These are phyloP conservation scores for Aspergillus ochraceoroseus DNA, from an alignment of 2,329 filamentous ascomycete species.

Conservation along the genomic window DNA sequence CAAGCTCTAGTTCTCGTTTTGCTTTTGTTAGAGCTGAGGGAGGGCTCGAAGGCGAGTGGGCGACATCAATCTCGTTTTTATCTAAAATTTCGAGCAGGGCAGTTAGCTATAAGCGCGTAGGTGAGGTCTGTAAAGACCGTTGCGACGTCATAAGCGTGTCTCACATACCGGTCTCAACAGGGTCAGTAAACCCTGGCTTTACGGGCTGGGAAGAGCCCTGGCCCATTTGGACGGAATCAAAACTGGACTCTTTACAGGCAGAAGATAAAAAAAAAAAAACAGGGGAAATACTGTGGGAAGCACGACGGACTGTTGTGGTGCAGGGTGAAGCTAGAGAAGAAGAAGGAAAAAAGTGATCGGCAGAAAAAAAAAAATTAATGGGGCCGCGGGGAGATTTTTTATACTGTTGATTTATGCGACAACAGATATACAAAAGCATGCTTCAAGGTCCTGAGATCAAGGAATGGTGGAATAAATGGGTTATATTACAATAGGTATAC, in stretches of 20 bases:
- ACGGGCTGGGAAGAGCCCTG: constrained; percentile 20
- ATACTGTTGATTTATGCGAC: too few species aligned
- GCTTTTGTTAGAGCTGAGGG: neutral
- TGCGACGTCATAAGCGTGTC: neutral
- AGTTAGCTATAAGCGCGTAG: neutral
- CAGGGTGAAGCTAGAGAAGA: too few species aligned
- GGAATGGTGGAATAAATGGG: neutral
- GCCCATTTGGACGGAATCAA: constrained; percentile 16
- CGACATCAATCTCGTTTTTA: neutral
- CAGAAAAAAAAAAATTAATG: constrained; percentile 1
- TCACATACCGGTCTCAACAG: constrained; percentile 12
- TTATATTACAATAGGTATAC: neutral
- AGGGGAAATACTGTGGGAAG: too few species aligned
- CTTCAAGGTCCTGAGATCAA: too few species aligned
- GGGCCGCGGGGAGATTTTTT: constrained; percentile 5
- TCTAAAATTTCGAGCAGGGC: neutral
- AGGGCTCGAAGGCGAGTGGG: neutral
- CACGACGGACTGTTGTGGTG: too few species aligned
- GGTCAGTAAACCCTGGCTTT: constrained; percentile 4
- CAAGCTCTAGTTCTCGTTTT: constrained; percentile 1
- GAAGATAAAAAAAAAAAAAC: neutral
- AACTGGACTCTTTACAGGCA: too few species aligned
- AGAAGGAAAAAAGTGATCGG: constrained; percentile 1
- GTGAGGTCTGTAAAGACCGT: neutral
- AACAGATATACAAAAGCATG: neutral